Evolutionary conservation across 1,284 basidiomycete genomes (phyloP).

Genomic region (Ceratobasidium sp.): DNA sequence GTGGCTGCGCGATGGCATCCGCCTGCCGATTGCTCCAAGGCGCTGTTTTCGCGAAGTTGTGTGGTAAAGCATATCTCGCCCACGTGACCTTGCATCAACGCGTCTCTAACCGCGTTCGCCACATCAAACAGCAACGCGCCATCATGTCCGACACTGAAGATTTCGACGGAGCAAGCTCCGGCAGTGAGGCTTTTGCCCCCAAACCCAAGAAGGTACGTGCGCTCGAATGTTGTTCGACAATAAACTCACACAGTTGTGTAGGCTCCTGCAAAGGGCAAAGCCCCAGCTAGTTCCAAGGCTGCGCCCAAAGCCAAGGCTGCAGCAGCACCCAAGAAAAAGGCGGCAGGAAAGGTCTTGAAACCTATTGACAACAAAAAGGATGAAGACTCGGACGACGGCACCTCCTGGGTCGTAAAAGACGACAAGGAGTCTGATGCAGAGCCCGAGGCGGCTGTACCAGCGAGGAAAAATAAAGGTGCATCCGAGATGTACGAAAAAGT

Average conservation of each 20-base stretch:
- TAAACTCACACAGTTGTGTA: not conserved
- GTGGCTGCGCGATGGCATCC: not conserved
- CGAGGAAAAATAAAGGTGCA: slow-evolving; percentile 74
- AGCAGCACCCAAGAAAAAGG: slow-evolving; percentile 54
- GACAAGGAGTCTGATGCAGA: slow-evolving; percentile 49
- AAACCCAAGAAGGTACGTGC: slow-evolving; percentile 27
- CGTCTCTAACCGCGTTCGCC: slow-evolving; percentile 17
- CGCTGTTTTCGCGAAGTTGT: not conserved
- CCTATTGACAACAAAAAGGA: slow-evolving; percentile 74
- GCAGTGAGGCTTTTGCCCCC: slow-evolving; percentile 21
- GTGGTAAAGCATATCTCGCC: not conserved
- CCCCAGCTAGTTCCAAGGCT: slow-evolving; percentile 50
- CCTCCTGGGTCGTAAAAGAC: slow-evolving; percentile 51
- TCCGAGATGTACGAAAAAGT: slow-evolving; percentile 95
- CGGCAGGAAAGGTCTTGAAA: slow-evolving; percentile 45
- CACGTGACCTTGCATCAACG: slow-evolving; percentile 35
- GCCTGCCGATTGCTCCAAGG: not conserved
- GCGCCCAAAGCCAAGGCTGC: slow-evolving; percentile 55
- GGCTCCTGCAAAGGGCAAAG: slow-evolving; percentile 43
- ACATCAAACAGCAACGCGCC: slow-evolving; percentile 25
- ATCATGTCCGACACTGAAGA: slow-evolving; percentile 36
- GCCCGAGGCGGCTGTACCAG: slow-evolving; percentile 50
- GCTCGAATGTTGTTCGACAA: not conserved
- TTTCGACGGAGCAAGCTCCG: slow-evolving; percentile 18
- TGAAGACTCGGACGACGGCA: slow-evolving; percentile 63